A percentile compares a stretch with the other conserved stretches of the same genome.
Conservation (phyloP, 1,139 yeast species). For the Saccharomycopsis hybrid region DNA sequence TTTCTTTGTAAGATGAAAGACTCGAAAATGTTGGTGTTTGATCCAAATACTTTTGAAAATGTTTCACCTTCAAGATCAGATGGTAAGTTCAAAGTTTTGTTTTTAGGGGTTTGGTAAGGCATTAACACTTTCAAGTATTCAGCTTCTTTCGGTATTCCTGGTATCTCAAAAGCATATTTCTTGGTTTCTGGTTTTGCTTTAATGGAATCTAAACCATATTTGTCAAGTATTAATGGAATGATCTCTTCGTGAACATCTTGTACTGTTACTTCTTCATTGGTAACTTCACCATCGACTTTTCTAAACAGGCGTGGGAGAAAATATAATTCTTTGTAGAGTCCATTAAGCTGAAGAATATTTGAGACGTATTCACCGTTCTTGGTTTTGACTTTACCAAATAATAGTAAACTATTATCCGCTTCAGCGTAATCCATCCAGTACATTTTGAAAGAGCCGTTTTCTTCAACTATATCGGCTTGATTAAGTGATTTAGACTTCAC, state of each 20-base stretch:
- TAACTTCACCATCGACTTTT: constrained; percentile 37
- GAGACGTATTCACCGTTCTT: constrained; percentile 57
- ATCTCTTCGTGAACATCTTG: constrained; percentile 77
- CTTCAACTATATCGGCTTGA: constrained; percentile 38
- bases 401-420: constrained; percentile 50
- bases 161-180: constrained; percentile 86
- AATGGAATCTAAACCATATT: constrained; percentile 54
- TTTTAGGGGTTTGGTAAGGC: constrained; percentile 60
- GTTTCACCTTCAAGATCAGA: constrained; percentile 67
- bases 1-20: constrained; percentile 76
- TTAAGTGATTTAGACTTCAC: constrained; percentile 23
- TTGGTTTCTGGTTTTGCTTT: constrained; percentile 65
- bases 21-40: constrained; percentile 70
- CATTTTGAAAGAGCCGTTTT: constrained; percentile 53
- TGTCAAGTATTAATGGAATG: constrained; percentile 53
- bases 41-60: constrained; percentile 75
- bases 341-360: constrained; percentile 71
- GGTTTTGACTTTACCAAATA: constrained; percentile 78
- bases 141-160: constrained; percentile 71
- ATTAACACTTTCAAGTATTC: constrained; percentile 75
- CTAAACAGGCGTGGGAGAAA: constrained; percentile 61
- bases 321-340: constrained; percentile 64
- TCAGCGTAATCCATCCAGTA: constrained; percentile 91
- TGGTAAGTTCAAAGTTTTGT: constrained; percentile 46
- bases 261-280: constrained; percentile 39